phyloP scores from a whole-genome alignment of 495 filamentous ascomycete species.

The Emericellopsis terricola region DNA sequence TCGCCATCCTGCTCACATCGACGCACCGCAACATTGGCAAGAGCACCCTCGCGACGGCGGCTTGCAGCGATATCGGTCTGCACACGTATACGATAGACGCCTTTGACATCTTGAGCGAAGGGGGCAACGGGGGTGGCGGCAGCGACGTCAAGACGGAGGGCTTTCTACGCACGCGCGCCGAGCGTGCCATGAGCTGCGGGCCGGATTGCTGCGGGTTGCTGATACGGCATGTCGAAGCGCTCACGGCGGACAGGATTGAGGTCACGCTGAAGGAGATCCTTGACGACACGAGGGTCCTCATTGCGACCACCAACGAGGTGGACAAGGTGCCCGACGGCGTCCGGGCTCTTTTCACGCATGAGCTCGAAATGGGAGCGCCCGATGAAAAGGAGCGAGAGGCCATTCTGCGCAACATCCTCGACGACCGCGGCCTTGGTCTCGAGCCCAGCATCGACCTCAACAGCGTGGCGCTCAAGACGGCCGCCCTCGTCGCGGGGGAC shows the following conservation, averaged over 20 bases:
- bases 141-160: slow-evolving; percentile 88
- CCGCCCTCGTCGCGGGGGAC: slow-evolving; percentile 86
- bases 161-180: slow-evolving; percentile 69
- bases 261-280: slow-evolving; percentile 66
- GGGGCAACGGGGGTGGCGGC: slow-evolving; percentile 62
- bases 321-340: slow-evolving; percentile 85
- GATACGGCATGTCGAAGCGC: slow-evolving; percentile 71
- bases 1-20: slow-evolving; percentile 73
- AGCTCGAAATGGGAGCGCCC: slow-evolving; percentile 83
- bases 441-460: slow-evolving; percentile 67
- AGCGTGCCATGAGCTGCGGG: slow-evolving; percentile 78
- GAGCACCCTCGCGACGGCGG: slow-evolving; percentile 50
- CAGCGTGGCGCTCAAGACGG: slow-evolving; percentile 81
- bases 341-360: slow-evolving; percentile 82
- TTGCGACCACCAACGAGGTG: slow-evolving; percentile 87
- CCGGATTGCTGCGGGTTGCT: slow-evolving; percentile 66
- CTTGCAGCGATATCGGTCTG: slow-evolving; percentile 73
- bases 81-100: slow-evolving; percentile 82
- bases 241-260: slow-evolving; percentile 80
- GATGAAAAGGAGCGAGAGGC: slow-evolving; percentile 87
- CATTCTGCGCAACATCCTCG: slow-evolving; percentile 58
- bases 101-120: slow-evolving; percentile 83
- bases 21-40: slow-evolving; percentile 90
- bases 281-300: slow-evolving; percentile 51
- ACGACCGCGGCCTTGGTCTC: slow-evolving; percentile 51